phyloP scores from a whole-genome alignment of 1,284 basidiomycete genomes.

The Cutaneotrichosporon mucoides region DNA sequence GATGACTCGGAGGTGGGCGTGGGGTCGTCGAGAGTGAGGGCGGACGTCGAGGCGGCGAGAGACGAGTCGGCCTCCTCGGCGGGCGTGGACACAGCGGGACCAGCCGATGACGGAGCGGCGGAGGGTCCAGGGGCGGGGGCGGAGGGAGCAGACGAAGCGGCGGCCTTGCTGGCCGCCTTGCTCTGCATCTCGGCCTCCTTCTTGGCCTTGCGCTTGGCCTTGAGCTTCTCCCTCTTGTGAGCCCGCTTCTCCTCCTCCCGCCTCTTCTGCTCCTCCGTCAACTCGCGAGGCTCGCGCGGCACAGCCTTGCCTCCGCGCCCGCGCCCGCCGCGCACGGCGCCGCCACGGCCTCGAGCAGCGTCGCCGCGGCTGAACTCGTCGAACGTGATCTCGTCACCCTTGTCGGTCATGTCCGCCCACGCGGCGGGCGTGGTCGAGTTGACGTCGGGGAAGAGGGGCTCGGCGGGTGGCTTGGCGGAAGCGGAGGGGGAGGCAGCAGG shows the following conservation, averaged over 20 bases:
- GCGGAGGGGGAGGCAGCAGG: too few relatives aligned
- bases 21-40: slow-evolving; percentile 22
- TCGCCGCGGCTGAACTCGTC: slow-evolving; percentile 26
- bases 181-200: slow-evolving; percentile 21
- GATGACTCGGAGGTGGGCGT: neutral
- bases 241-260: slow-evolving; percentile 25
- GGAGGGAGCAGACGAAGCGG: neutral
- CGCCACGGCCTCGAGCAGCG: slow-evolving; percentile 3
- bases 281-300: slow-evolving; percentile 22
- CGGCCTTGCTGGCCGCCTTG: neutral
- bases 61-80: slow-evolving; percentile 7
- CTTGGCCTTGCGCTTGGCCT: slow-evolving; percentile 32
- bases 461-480: neutral
- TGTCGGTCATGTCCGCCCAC: slow-evolving; percentile 24
- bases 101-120: too few relatives aligned
- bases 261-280: slow-evolving; percentile 30
- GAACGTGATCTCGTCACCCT: slow-evolving; percentile 21
- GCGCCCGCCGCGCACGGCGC: neutral
- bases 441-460: slow-evolving; percentile 26
- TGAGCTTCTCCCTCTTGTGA: slow-evolving; percentile 31
- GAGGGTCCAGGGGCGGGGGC: neutral
- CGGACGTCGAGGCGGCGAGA: slow-evolving; percentile 26
- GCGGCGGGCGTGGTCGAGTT: slow-evolving; percentile 28
- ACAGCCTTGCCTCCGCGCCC: slow-evolving; percentile 11
- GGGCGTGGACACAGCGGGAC: neutral